Evolutionary conservation across 345 rosid genomes (phyloP).

Genomic region (Cardamine occulta): DNA sequence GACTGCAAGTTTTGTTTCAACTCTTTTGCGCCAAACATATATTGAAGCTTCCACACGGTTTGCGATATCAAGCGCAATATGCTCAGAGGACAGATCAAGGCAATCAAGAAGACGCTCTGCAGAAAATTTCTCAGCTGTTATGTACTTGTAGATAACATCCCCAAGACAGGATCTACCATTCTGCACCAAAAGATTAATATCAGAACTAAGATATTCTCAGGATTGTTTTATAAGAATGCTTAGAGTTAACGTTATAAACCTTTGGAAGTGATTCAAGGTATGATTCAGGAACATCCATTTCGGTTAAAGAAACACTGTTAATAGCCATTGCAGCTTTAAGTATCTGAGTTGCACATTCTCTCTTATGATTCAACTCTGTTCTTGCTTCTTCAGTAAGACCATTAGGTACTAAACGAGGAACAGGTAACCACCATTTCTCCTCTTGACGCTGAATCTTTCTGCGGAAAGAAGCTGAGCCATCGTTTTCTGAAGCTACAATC

Average conservation of each 20-base stretch:
- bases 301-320: conserved; percentile 66
- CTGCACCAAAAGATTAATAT: conserved; percentile 47
- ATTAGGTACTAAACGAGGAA: conserved; percentile 81
- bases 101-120: conserved; percentile 86
- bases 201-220: not conserved
- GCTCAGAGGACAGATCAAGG: conserved; percentile 92
- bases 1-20: conserved; percentile 56
- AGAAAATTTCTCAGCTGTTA: conserved; percentile 83
- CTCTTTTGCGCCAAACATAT: conserved; percentile 80
- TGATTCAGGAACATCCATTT: conserved; percentile 93
- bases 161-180: conserved; percentile 90
- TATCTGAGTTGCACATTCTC: conserved; percentile 83
- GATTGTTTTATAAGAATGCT: not conserved
- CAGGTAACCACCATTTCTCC: conserved; percentile 99
- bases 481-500: conserved; percentile 70
- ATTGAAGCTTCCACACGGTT: conserved; percentile 88
- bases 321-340: conserved; percentile 97
- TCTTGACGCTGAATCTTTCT: conserved; percentile 80
- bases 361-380: conserved; percentile 72
- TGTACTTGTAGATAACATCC: conserved; percentile 75
- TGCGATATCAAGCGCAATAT: conserved; percentile 80
- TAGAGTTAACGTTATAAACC: conserved; percentile 45
- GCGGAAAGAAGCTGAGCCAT: conserved; percentile 86
- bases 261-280: conserved; percentile 88
- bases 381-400: conserved; percentile 83